Evolutionary conservation across 2,329 filamentous ascomycete species (phyloP).

Genomic region (Rhinocladiella mackenziei): DNA sequence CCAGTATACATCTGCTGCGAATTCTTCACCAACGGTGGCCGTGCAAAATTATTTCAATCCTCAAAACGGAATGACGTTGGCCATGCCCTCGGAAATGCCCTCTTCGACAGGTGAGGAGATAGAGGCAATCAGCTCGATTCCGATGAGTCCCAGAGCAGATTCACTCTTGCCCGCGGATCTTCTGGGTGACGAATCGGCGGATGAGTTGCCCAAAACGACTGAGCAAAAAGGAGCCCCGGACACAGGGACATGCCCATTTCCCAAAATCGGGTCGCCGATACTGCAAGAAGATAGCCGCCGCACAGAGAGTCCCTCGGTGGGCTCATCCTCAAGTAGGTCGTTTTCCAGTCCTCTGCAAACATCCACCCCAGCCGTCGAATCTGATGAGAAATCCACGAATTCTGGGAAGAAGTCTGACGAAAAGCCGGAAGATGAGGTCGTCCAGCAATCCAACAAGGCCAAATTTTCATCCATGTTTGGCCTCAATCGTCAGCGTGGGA

Average conservation of each 20-base stretch:
- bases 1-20: slow-evolving; percentile 47
- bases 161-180: slow-evolving; percentile 59
- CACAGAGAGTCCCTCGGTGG: slow-evolving; percentile 42
- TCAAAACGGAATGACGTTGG: slow-evolving; percentile 59
- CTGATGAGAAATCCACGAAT: slow-evolving; percentile 35
- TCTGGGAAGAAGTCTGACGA: slow-evolving; percentile 31
- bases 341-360: slow-evolving; percentile 48
- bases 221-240: slow-evolving; percentile 11
- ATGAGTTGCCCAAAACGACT: slow-evolving; percentile 32
- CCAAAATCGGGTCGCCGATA: slow-evolving; percentile 22
- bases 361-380: slow-evolving; percentile 37
- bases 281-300: slow-evolving; percentile 33
- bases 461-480: slow-evolving; percentile 49
- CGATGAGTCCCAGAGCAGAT: slow-evolving; percentile 62
- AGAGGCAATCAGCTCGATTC: slow-evolving; percentile 54
- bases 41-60: slow-evolving; percentile 58
- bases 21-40: slow-evolving; percentile 49
- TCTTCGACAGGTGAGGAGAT: slow-evolving; percentile 40
- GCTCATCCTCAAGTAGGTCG: slow-evolving; percentile 43
- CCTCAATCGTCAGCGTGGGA: slow-evolving; percentile 58
- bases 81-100: slow-evolving; percentile 40
- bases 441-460: slow-evolving; percentile 21
- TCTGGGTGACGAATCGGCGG: slow-evolving; percentile 50
- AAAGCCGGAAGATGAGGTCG: slow-evolving; percentile 11
- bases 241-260: slow-evolving; percentile 17